Evolutionary conservation across 805 yeast genomes (phyloP), one percentile per base, ranked within the genome.

Genomic region (Saturnispora bothae): DNA sequence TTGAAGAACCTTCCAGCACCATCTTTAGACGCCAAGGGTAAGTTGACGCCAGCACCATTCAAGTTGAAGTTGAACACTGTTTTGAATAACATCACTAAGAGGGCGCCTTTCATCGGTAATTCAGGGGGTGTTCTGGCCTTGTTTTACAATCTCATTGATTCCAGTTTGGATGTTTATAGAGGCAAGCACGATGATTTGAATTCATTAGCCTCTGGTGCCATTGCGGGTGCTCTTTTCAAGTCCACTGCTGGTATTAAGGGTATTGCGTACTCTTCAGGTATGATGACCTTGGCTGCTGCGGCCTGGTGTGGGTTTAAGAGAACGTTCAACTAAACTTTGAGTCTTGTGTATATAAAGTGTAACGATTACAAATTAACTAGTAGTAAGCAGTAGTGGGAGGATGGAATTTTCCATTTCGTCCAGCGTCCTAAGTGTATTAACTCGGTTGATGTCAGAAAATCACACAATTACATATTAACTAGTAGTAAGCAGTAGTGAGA

Each of bases 101-200:
- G 95, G 60, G 98, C 98, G 43, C 98, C 98, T 17, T 89, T 76
- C 61, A 63, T 89, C 55, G 98, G 97, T 50, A 92, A 92, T 66
- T 78, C 81, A 38, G 94, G 95, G 13, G 98, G 96, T 65, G 94
- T 86, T 16, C 69, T 92, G 49, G 96, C 96, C 18, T 63, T 92
- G 51, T 72, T 82, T 47, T 92, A 92, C 64, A 92, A 92, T 64
- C 59, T 89, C 48, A 68, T 84, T 49, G 88, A 86, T 61, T 75
- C 92, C 21, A 57, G 79, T 9, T 66, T 92, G 47, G 97, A 84
- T 59, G 69, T 72, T 31, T 56, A 78, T 39, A 79, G 96, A 64
- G 96, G 94, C 38, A 74, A 77, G 60, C 96, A 89, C 60, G 97
- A 89, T 61, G 79, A 79, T 50, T 56, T 64, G 36, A 89, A 89